These are phyloP conservation scores for Boletus sp. DNA, from an alignment of 768 basidiomycete species.

Conservation along the genomic window DNA sequence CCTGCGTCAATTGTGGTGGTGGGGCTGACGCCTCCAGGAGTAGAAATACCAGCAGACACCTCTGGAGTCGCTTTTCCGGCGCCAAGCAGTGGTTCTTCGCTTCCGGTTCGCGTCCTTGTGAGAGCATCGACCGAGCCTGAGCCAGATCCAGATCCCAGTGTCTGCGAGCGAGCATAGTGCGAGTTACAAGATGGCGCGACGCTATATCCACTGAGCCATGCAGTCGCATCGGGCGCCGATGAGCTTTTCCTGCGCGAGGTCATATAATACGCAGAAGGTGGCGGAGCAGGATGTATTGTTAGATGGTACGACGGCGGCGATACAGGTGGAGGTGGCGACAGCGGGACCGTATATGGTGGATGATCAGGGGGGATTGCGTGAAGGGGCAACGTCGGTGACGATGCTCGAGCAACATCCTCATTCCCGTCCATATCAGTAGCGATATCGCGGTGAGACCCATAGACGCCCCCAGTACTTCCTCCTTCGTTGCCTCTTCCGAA, in stretches of 20 bases:
- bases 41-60: neutral
- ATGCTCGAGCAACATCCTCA: slow-evolving; percentile 12
- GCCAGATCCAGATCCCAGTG: slow-evolving; percentile 26
- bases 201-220: slow-evolving; percentile 27
- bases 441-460: slow-evolving; percentile 21
- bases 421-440: slow-evolving; percentile 9
- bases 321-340: slow-evolving; percentile 28
- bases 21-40: slow-evolving; percentile 7
- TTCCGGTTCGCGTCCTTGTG: slow-evolving; percentile 27
- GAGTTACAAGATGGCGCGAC: slow-evolving; percentile 27
- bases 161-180: slow-evolving; percentile 29
- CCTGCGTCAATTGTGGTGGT: slow-evolving; percentile 6
- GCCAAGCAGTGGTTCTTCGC: slow-evolving; percentile 29
- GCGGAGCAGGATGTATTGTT: slow-evolving; percentile 14
- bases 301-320: slow-evolving; percentile 2
- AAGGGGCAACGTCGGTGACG: slow-evolving; percentile 27
- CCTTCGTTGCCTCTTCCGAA: slow-evolving; percentile 17
- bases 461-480: slow-evolving; percentile 29
- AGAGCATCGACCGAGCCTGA: slow-evolving; percentile 30
- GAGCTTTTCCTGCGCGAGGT: slow-evolving; percentile 21
- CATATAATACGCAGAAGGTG: slow-evolving; percentile 27
- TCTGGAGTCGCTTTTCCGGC: slow-evolving; percentile 15
- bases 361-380: slow-evolving; percentile 14
- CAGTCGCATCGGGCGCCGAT: slow-evolving; percentile 27
- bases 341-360: slow-evolving; percentile 12